Percentiles rank a stretch among this genome's conserved stretches.
Evolutionary conservation across 1,284 basidiomycete genomes (phyloP).

Genomic region (Pseudozyma sp.): DNA sequence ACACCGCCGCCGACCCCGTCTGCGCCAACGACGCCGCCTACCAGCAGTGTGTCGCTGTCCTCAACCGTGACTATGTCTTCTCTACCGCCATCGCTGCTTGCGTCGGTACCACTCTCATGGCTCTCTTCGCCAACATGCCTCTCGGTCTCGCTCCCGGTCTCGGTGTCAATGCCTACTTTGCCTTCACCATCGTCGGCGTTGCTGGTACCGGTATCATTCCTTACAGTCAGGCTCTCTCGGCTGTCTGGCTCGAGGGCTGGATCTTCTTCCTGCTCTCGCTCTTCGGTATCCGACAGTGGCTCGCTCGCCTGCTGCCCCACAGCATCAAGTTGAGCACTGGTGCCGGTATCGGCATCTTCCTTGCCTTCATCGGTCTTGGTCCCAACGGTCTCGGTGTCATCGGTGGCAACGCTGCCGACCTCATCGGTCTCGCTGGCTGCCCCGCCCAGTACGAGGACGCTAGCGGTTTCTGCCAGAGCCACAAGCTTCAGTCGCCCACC

Average conservation of each 20-base stretch:
- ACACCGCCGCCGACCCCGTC: slow-evolving; percentile 68
- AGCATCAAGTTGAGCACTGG: slow-evolving; percentile 86
- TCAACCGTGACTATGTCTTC: slow-evolving; percentile 68
- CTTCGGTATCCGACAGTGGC: slow-evolving; percentile 88
- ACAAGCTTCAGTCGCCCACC: slow-evolving; percentile 79
- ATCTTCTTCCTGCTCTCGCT: slow-evolving; percentile 85
- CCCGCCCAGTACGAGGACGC: slow-evolving; percentile 57
- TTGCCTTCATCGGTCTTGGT: slow-evolving; percentile 71
- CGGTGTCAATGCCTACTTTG: slow-evolving; percentile 85
- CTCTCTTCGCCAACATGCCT: slow-evolving; percentile 83
- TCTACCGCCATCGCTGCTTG: slow-evolving; percentile 81
- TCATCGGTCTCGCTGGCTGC: slow-evolving; percentile 86
- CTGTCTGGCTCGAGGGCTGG: slow-evolving; percentile 80
- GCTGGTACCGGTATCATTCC: slow-evolving; percentile 80
- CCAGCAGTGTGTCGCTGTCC: slow-evolving; percentile 61
- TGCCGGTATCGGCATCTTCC: slow-evolving; percentile 85
- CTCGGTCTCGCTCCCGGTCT: slow-evolving; percentile 75
- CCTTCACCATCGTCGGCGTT: slow-evolving; percentile 87
- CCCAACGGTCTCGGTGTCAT: slow-evolving; percentile 81
- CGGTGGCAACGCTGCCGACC: slow-evolving; percentile 78
- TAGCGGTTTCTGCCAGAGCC: slow-evolving; percentile 76
- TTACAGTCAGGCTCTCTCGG: slow-evolving; percentile 84
- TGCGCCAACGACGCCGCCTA: slow-evolving; percentile 75
- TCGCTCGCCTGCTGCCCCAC: slow-evolving; percentile 86
- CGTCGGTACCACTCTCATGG: slow-evolving; percentile 83